These are phyloP conservation scores for Fraxinus cuspidata DNA, from an alignment of 257 asterid species.

Conservation along the genomic window DNA sequence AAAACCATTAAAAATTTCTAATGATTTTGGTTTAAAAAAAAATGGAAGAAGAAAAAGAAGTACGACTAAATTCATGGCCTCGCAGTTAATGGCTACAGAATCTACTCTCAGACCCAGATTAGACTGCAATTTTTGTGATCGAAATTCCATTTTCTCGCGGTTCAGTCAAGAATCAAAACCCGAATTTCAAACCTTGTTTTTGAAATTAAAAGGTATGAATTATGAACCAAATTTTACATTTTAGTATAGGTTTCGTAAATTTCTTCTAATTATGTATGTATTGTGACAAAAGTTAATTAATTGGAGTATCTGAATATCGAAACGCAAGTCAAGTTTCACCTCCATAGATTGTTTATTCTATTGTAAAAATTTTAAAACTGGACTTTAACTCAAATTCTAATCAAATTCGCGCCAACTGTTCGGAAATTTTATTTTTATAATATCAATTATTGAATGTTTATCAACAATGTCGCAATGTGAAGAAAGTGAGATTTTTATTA, in stretches of 20 bases:
- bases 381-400: background rate
- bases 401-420: background rate
- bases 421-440: no score
- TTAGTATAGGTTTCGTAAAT: background rate
- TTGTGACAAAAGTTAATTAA: background rate
- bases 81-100: background rate
- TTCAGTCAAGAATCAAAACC: background rate
- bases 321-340: background rate
- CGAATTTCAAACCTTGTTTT: background rate
- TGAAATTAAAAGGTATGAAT: background rate
- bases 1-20: no score
- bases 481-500: no score
- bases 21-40: no score
- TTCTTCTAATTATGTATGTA: no score
- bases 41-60: no score
- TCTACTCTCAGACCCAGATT: background rate
- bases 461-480: background rate
- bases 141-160: background rate
- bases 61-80: background rate
- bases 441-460: background rate
- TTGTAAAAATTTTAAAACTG: no score
- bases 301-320: background rate
- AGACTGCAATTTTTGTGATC: background rate
- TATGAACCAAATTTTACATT: background rate
- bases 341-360: background rate